A percentile compares a stretch with the other conserved stretches of the same genome.
These are phyloP conservation scores for Leccinum olivaceoglutinosum DNA, from an alignment of 1,284 basidiomycete species.

Conservation along the genomic window DNA sequence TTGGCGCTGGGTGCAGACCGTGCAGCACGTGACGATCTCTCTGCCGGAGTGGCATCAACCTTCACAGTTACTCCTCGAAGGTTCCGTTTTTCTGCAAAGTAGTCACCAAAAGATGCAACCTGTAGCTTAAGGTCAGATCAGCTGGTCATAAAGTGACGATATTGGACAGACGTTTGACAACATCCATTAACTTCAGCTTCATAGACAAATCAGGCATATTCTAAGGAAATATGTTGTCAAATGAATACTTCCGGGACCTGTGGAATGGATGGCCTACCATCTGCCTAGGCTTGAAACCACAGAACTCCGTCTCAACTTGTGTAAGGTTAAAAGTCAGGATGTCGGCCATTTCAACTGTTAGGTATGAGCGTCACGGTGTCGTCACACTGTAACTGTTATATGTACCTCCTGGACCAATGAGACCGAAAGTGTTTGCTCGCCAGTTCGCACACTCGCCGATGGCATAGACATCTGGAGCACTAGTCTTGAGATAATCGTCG, in stretches of 20 bases:
- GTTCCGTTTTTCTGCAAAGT: constrained; percentile 56
- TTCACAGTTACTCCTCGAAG: not conserved
- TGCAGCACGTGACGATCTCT: not conserved
- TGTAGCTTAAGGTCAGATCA: constrained; percentile 14
- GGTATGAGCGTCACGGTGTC: not conserved
- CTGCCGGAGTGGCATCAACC: not conserved
- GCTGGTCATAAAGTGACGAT: not conserved
- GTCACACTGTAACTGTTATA: not conserved
- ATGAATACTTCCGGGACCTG: constrained; percentile 28
- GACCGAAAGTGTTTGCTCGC: constrained; percentile 62
- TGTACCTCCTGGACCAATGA: constrained; percentile 61
- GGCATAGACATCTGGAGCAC: constrained; percentile 57
- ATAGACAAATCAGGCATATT: constrained; percentile 59
- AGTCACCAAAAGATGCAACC: constrained; percentile 74
- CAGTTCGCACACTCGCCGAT: constrained; percentile 76
- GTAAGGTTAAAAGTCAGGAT: constrained; percentile 74
- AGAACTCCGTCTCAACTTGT: constrained; percentile 38
- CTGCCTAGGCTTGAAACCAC: constrained; percentile 42
- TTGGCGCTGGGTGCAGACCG: not conserved
- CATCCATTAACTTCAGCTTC: constrained; percentile 69
- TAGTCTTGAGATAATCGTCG: constrained; percentile 53
- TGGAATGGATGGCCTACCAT: constrained; percentile 39
- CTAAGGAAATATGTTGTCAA: constrained; percentile 17
- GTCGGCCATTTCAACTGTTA: constrained; percentile 64
- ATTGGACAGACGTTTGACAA: constrained; percentile 43